phyloP scores from a whole-genome alignment of 768 basidiomycete species.

The Tricholoma furcatifolium region DNA sequence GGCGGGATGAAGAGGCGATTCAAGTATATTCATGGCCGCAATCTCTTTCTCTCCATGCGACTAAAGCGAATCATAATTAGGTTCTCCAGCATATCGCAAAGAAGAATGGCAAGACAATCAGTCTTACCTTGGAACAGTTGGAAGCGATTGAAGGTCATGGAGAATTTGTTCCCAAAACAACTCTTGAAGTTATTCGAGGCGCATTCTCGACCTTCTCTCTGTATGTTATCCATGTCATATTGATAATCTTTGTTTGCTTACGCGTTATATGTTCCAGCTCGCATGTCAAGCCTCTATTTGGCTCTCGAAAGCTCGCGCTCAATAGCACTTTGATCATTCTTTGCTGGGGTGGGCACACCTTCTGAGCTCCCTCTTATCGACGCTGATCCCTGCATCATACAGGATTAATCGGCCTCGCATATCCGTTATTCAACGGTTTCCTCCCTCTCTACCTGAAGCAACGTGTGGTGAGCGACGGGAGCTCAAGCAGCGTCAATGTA shows the following conservation, averaged over 20 bases:
- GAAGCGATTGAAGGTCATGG: conserved; percentile 24
- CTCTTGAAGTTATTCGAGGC: conserved; percentile 27
- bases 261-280: conserved; percentile 27
- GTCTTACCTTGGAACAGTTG: conserved; percentile 45
- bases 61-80: conserved; percentile 19
- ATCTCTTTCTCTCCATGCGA: neutral
- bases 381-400: neutral
- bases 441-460: conserved; percentile 45
- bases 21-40: conserved; percentile 24
- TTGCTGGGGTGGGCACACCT: conserved; percentile 40
- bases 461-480: conserved; percentile 23
- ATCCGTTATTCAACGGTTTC: conserved; percentile 52
- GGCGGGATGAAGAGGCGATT: conserved; percentile 55
- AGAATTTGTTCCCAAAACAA: conserved; percentile 17
- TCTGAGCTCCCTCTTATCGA: neutral
- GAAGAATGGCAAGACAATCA: conserved; percentile 43
- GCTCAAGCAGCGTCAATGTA: conserved; percentile 14
- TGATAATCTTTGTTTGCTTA: neutral
- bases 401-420: conserved; percentile 50
- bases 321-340: conserved; percentile 48
- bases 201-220: conserved; percentile 40
- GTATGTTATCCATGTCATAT: conserved; percentile 25
- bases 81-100: conserved; percentile 47
- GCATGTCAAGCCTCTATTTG: conserved; percentile 49
- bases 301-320: conserved; percentile 37